Conservation (phyloP, 1,139 yeast genomes). For the Yamadazyma aaseri region DNA sequence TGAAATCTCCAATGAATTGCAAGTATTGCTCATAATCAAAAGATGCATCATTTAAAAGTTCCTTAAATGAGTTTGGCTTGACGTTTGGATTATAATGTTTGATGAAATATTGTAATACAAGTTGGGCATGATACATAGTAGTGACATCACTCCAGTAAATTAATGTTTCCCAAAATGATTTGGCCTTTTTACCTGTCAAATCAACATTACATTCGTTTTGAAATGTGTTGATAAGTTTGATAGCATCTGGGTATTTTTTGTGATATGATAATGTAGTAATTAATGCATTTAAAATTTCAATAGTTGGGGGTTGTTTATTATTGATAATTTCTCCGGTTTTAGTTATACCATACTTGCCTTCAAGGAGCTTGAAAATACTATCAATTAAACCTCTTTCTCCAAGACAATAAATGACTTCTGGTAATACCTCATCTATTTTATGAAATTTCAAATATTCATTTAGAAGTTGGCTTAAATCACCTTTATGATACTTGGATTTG, state of each 20-base stretch:
- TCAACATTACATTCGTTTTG: conserved; percentile 31
- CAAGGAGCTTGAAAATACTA: conserved; percentile 27
- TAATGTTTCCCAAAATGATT: conserved; percentile 36
- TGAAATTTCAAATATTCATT: conserved; percentile 8
- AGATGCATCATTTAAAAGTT: conserved; percentile 32
- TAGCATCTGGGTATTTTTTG: conserved; percentile 28
- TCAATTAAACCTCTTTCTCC: conserved; percentile 29
- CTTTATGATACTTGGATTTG: conserved; percentile 3
- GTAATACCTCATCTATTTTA: conserved; percentile 14
- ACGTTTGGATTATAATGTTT: conserved; percentile 13
- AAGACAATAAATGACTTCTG: conserved; percentile 31
- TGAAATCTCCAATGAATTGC: conserved; percentile 25
- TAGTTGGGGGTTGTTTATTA: conserved; percentile 21
- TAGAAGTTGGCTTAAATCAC: conserved; percentile 6
- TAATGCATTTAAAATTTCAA: conserved; percentile 27
- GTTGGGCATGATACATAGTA: conserved; percentile 26
- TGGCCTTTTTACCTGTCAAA: conserved; percentile 14
- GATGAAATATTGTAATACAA: conserved; percentile 28
- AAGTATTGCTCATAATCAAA: conserved; percentile 43
- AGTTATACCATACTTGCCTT: conserved; percentile 33
- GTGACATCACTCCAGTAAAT: conserved; percentile 38
- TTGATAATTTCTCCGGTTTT: conserved; percentile 20
- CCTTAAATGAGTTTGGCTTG: conserved; percentile 17
- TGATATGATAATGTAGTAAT: conserved; percentile 33
- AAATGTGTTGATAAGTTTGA: conserved; percentile 36